Evolutionary conservation across 1,139 yeast genomes (phyloP).

Genomic region (Scheffersomyces titani): DNA sequence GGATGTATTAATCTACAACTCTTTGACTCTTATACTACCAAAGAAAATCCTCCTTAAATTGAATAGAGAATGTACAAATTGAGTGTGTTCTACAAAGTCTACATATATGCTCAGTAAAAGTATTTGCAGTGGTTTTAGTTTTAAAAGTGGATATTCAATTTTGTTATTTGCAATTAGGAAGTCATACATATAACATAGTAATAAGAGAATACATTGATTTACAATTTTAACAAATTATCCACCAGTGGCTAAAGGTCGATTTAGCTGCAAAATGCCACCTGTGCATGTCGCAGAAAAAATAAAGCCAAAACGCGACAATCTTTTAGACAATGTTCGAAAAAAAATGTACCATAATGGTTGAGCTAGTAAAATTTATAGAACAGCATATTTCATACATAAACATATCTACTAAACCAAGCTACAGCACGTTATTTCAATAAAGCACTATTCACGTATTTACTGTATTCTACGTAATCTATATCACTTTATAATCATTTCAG

Average conservation of each 20-base stretch:
- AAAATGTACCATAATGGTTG: neutral
- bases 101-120: neutral
- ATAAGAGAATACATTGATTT: no score
- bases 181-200: neutral
- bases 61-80: neutral
- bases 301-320: neutral
- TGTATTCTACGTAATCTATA: no score
- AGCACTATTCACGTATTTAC: neutral
- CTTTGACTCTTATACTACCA: slow-evolving; percentile 73
- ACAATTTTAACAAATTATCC: neutral
- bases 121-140: no score
- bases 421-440: neutral
- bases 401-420: neutral
- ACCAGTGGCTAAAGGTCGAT: neutral
- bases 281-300: neutral
- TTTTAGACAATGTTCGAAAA: neutral
- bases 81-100: neutral
- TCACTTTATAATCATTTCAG: neutral
- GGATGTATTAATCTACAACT: slow-evolving; percentile 69
- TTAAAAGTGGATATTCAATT: no score
- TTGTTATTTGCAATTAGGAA: no score
- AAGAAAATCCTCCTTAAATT: slow-evolving; percentile 58
- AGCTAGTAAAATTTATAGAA: neutral
- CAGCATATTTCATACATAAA: neutral
- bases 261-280: neutral